phyloP scores from a whole-genome alignment of 495 filamentous ascomycete species.

The Hyphodiscus hymeniophilus region DNA sequence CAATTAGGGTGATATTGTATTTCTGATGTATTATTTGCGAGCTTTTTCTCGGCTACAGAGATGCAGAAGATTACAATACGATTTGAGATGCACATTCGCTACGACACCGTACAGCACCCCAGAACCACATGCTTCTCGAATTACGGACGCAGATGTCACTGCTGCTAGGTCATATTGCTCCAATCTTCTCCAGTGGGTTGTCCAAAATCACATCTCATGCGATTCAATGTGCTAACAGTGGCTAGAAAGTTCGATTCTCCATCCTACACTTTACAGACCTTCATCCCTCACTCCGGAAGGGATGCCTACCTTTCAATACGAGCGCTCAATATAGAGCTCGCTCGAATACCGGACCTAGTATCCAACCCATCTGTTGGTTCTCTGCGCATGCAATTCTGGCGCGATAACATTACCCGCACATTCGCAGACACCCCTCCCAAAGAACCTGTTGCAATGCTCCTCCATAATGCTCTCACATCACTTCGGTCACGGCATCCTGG shows the following conservation, averaged over 20 bases:
- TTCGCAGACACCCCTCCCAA: constrained; percentile 68
- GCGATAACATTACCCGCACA: constrained; percentile 66
- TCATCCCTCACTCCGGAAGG: constrained; percentile 61
- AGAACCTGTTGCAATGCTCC: constrained; percentile 82
- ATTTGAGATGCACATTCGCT: constrained; percentile 16
- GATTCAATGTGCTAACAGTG: not conserved
- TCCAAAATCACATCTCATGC: not conserved
- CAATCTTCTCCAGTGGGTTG: constrained; percentile 44
- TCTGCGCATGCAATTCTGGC: constrained; percentile 93
- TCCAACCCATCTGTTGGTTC: constrained; percentile 71
- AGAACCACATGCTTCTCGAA: constrained; percentile 18
- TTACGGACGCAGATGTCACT: constrained; percentile 35
- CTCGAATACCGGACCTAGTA: constrained; percentile 78
- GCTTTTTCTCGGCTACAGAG: constrained; percentile 15
- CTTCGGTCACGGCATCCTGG: constrained; percentile 45
- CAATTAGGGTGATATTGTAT: constrained; percentile 1
- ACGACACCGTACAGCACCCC: constrained; percentile 24
- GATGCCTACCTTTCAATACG: constrained; percentile 86
- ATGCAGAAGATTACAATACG: not conserved
- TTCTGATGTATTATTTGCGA: constrained; percentile 20
- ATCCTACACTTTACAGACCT: constrained; percentile 76
- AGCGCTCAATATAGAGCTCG: constrained; percentile 86
- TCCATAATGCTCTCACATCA: constrained; percentile 58
- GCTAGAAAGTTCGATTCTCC: constrained; percentile 74
- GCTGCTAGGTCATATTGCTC: constrained; percentile 49